These are phyloP conservation scores for Cytospora piceicola DNA, from an alignment of 2,329 filamentous ascomycete species.

Conservation along the genomic window DNA sequence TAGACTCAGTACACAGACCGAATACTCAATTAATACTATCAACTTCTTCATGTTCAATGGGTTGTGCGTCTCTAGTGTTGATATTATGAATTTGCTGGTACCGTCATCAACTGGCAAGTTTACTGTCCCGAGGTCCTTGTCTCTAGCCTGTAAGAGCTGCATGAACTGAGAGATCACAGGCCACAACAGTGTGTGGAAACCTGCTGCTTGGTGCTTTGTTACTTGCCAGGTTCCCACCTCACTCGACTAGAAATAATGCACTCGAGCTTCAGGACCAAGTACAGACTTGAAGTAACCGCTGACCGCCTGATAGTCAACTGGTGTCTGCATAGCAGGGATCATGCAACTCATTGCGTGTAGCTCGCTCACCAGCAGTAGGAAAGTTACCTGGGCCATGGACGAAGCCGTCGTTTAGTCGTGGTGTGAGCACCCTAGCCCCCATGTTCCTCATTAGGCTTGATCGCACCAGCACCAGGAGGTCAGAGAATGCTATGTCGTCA, in stretches of 20 bases:
- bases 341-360: slow-evolving; percentile 36
- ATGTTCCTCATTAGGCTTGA: not conserved
- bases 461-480: no score
- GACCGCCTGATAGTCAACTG: slow-evolving; percentile 25
- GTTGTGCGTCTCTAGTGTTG: not conserved
- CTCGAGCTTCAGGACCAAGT: no score
- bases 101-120: not conserved
- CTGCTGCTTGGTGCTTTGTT: slow-evolving; percentile 10
- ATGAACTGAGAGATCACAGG: not conserved
- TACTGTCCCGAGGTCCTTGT: not conserved
- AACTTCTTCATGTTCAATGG: slow-evolving; percentile 1
- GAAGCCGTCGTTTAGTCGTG: slow-evolving; percentile 41
- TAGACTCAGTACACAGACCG: not conserved
- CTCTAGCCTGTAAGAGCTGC: no score
- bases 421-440: slow-evolving; percentile 35
- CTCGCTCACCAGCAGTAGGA: slow-evolving; percentile 31
- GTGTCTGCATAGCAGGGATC: slow-evolving; percentile 38
- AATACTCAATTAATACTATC: not conserved
- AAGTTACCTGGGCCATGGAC: slow-evolving; percentile 39
- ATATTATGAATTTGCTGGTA: not conserved
- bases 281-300: no score
- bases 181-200: slow-evolving; percentile 1
- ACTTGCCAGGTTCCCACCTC: not conserved
- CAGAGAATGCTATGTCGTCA: no score
- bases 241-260: no score